Evolutionary conservation across 192 early-diverging fungal genomes (phyloP).

Genomic region (Coemansia umbellata): DNA sequence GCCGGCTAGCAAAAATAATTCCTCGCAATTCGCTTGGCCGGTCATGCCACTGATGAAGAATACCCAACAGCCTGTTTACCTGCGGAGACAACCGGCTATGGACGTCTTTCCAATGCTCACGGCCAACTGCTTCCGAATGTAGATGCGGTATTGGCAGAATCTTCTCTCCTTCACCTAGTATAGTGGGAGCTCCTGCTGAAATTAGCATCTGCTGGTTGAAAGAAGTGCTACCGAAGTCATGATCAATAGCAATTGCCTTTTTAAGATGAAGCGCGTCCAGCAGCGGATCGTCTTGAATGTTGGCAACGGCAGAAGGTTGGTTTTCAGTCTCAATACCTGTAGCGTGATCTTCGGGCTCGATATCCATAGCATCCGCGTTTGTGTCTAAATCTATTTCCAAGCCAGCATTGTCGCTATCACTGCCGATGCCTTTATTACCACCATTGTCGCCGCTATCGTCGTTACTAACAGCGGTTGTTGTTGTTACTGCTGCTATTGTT

Average conservation of each 20-base stretch:
- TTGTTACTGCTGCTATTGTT: neutral
- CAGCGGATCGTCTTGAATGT: neutral
- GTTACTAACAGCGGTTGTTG: neutral
- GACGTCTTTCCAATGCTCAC: conserved; percentile 26
- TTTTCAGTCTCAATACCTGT: neutral
- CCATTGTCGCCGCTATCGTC: neutral
- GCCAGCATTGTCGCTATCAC: neutral
- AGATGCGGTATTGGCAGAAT: neutral
- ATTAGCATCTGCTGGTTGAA: neutral
- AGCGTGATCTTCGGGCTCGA: neutral
- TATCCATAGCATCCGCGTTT: neutral
- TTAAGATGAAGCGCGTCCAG: conserved; percentile 9
- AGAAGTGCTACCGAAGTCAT: neutral
- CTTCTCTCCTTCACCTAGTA: neutral
- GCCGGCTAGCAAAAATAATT: conserved; percentile 79
- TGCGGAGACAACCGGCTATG: conserved; percentile 60
- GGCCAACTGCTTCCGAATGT: neutral
- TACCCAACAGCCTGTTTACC: conserved; percentile 60
- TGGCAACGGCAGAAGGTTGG: neutral
- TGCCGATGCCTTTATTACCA: too few species aligned
- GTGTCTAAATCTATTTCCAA: neutral
- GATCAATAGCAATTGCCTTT: conserved; percentile 11
- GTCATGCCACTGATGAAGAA: conserved; percentile 53
- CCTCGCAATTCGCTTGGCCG: conserved; percentile 65
- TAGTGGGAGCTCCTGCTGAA: neutral